Conservation (phyloP, 352 stramenopile genomes). For the Globisporangium rhizosaccharum region DNA sequence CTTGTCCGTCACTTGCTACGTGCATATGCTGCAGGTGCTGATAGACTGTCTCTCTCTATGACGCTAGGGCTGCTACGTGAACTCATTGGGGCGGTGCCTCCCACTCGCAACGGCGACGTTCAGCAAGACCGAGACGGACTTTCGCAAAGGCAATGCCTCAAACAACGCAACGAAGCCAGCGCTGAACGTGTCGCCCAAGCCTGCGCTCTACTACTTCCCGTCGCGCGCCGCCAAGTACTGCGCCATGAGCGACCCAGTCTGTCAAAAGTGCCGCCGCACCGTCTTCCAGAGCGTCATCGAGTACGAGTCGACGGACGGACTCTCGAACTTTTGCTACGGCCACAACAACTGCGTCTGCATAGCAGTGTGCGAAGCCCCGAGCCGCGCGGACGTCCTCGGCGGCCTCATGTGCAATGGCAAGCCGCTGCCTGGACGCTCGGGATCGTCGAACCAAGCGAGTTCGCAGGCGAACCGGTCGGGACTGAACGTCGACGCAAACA, state of each 20-base stretch:
- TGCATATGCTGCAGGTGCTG: background rate
- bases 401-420: constrained; percentile 23
- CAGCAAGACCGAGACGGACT: constrained; percentile 22
- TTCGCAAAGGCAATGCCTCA: constrained; percentile 16
- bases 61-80: constrained; percentile 15
- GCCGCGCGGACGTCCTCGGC: constrained; percentile 22
- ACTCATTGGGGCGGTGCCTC: constrained; percentile 9
- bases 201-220: constrained; percentile 20
- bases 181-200: constrained; percentile 6
- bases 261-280: constrained; percentile 23
- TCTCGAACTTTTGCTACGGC: constrained; percentile 30
- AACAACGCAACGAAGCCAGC: constrained; percentile 13
- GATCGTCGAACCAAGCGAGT: constrained; percentile 18
- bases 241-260: constrained; percentile 29
- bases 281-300: constrained; percentile 38
- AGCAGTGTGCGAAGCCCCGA: constrained; percentile 31
- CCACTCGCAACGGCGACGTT: constrained; percentile 6
- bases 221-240: constrained; percentile 29
- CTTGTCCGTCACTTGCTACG: background rate
- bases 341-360: constrained; percentile 37
- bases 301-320: constrained; percentile 25
- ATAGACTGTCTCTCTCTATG: background rate
- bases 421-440: constrained; percentile 3
- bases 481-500: constrained; percentile 23
- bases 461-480: constrained; percentile 9